Base-by-base conservation (phyloP, 345 rosid species). In the Eucalyptus microcorys region DNA sequence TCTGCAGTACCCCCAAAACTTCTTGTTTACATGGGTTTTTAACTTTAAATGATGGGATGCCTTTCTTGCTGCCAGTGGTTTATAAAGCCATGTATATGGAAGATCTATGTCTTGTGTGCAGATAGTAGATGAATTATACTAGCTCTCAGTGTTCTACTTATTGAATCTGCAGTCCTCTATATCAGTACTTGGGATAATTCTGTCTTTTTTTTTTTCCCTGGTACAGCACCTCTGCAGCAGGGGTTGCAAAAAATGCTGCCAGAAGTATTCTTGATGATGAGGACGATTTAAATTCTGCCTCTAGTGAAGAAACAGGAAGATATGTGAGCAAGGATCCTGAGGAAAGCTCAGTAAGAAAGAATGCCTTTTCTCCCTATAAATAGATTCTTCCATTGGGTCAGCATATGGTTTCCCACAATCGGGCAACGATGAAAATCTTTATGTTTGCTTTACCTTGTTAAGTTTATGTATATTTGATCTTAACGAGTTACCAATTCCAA, bases 221-320 rank as follows among this genome's bases (percentile, higher is more conserved):
- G 24, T 37, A 83, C 90, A 92, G 91, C 94, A 95, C 97, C 89
- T 90, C 97, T 80, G 94, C 96, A 89, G 90, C 95, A 86, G 92
- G 87, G 89, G 91, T 93, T 89, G 95, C 97, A 87, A 89, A 94
- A 87, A 93, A 95, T 52, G 91, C 97, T 86, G 92, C 94, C 49
- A 93, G 91, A 91, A 95, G 91, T 91, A 87, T 92, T 89, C 94
- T 90, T 88, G 95, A 87, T 89, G 95, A 92, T 64, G 98, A 94
- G 86, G 98, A 96, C 68, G 92, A 94, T 89, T 92, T 95, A 71
- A 97, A 95, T 88, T 94, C 97, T 89, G 95, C 95, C 92, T 96
- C 99, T 88, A 96, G 99, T 90, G 96, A 96, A 89, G 99, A 95
- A 90, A 94, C 90, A 61, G 94, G 91, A 86, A 92, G 91, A 84